Base-by-base conservation (phyloP, 179 eudicot species). In the Silene noctiflora region DNA sequence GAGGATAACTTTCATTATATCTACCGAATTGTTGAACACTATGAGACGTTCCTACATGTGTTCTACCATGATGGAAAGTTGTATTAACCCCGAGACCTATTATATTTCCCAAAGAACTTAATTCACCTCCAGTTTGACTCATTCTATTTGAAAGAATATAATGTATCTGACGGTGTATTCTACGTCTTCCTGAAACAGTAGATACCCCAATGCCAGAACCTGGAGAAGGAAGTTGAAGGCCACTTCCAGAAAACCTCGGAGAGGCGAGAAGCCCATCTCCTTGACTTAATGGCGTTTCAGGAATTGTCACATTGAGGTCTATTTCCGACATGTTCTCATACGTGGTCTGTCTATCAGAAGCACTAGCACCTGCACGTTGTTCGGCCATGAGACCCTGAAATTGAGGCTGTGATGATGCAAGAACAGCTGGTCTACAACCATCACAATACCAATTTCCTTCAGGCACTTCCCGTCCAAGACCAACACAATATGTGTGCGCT, bases 401-500 rank as follows among this genome's bases (percentile, higher is more conserved):
- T 79, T 87, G 89, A 65, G 88, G 74, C 77, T 81, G 76, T 33
- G 86, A 75, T 59, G 86, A 80, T 58, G 76, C 91, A 31, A 82
- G 84, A 75, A 85, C 92, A 78, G 91, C 79, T 67, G 95, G 95
- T 83, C 96, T 83, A 77, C 99, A 95, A 80, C 91, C 95, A 64
- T 93, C 95, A 77, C 99, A 95, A 79, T 93, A 95, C 99, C 99
- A 95, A 71, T 90, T 93, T 69, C 97, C 97, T 77, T 86, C 97
- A 31, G 99, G 99, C 22, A 95, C 99, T 79, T 86, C 95, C 4
- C 71, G 87, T 61, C 95, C 92, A 35, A 93, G 90, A 79, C 99
- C 99, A 68, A 95, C 93, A 77, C 99, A 95, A 39, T 87, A 95
- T 33, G 99, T 93, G 83, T 95, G 99, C 33, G 99, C 95, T 76